Base-by-base conservation (phyloP, 805 yeast genomes). In the Sugiyamaella lignohabitans region DNA sequence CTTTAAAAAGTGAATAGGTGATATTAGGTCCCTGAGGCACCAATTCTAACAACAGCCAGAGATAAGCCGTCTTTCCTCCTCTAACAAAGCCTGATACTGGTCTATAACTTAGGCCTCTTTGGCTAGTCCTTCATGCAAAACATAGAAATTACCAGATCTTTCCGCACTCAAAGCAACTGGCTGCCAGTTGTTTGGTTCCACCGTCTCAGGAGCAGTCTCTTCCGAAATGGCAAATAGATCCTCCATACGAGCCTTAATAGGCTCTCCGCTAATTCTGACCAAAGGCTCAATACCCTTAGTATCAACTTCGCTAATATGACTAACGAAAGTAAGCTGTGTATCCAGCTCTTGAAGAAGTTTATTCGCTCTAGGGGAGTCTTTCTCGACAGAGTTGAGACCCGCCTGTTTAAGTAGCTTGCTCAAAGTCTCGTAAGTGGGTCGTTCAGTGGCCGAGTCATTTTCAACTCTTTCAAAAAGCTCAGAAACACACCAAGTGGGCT, bases 241-340 rank as follows among this genome's bases (percentile, higher is more conserved):
- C 22, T 43, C 47, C 2, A 47, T 30, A 20, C 36, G 43, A 2
- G 45, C 35, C 8, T 43, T 49, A 20, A 38, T 20, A 6, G 53
- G 49, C 4, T 41, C 38, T 1, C 57, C 53, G 17, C 59, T 56
- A 18, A 63, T 52, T 2, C 67, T 52, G 5, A 57, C 58, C 19
- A 67, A 50, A 6, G 72, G 72, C 45, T 55, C 58, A 8, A 63
- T 47, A 2, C 60, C 63, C 2, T 46, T 48, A 2, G 70, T 64
- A 29, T 66, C 59, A 5, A 65, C 63, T 10, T 56, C 58, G n/a
- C 58, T 52, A 17, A 68, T 58, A n/a, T 60, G 64, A 49, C 68
- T 68, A 2, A 68, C 67, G 48, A 68, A 68, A 21, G 53, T 58
- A 24, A 68, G 56, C 56, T 68, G 72, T 39, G 60, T 61, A 16